Conservation (phyloP, 257 asterid genomes). For the Capsicum pubescens region DNA sequence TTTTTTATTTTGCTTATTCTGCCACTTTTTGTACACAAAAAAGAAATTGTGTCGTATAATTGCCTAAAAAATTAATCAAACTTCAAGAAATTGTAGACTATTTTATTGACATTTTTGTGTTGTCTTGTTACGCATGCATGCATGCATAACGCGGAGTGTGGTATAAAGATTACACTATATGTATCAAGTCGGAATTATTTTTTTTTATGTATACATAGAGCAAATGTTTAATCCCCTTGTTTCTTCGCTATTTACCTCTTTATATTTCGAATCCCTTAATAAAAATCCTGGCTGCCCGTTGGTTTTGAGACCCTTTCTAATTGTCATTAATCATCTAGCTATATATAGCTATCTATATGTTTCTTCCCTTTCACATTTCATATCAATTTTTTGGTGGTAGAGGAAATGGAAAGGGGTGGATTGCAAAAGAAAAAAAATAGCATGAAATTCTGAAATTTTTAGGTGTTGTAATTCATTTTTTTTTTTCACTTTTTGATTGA, state of each 20-base stretch:
- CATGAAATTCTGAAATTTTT: background rate
- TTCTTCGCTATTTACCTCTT: too few species aligned
- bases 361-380: background rate
- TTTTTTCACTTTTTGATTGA: background rate
- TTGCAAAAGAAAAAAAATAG: background rate
- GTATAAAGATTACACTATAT: too few species aligned
- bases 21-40: background rate
- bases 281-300: too few species aligned
- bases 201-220: too few species aligned
- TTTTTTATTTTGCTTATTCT: too few species aligned
- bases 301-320: background rate
- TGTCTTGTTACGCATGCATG: constrained; percentile 18
- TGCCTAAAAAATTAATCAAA: background rate
- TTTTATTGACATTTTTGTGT: background rate
- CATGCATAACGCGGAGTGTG: background rate
- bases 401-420: background rate
- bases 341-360: background rate
- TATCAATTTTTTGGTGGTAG: background rate
- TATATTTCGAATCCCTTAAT: too few species aligned
- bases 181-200: too few species aligned
- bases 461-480: background rate
- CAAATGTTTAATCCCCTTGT: too few species aligned
- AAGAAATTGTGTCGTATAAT: background rate
- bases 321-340: background rate
- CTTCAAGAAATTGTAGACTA: background rate